phyloP scores from a whole-genome alignment of 2,329 filamentous ascomycete species.

The Periconia sp. region DNA sequence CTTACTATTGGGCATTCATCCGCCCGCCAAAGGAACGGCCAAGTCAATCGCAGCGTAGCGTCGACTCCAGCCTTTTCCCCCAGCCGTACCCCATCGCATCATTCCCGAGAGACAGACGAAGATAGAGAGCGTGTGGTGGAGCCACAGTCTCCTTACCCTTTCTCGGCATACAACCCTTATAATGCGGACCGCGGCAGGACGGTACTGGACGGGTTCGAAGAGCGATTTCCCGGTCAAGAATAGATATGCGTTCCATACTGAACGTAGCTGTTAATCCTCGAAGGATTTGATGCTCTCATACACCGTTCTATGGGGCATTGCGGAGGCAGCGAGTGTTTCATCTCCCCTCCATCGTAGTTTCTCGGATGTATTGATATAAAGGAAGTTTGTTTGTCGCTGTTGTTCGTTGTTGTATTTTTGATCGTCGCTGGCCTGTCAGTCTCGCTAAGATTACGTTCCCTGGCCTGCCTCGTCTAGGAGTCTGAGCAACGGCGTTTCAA shows the following conservation, averaged over 20 bases:
- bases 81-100: constrained; percentile 8
- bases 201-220: background rate
- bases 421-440: no score
- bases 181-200: background rate
- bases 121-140: constrained; percentile 1
- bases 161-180: constrained; percentile 4
- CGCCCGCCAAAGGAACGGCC: background rate
- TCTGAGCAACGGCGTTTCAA: no score
- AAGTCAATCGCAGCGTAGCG: constrained; percentile 1
- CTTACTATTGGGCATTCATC: constrained; percentile 1
- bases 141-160: constrained; percentile 8
- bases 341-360: background rate
- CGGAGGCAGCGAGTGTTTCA: background rate
- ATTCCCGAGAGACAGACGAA: constrained; percentile 6
- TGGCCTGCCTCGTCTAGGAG: no score
- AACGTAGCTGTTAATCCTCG: background rate
- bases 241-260: background rate
- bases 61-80: constrained; percentile 4
- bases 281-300: background rate
- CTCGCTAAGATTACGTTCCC: no score
- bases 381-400: background rate
- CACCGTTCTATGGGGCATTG: background rate
- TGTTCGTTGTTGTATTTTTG: background rate
- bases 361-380: background rate
- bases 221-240: constrained; percentile 1